phyloP scores from a whole-genome alignment of 164 flowering plant species.

The Brasenia schreberi region DNA sequence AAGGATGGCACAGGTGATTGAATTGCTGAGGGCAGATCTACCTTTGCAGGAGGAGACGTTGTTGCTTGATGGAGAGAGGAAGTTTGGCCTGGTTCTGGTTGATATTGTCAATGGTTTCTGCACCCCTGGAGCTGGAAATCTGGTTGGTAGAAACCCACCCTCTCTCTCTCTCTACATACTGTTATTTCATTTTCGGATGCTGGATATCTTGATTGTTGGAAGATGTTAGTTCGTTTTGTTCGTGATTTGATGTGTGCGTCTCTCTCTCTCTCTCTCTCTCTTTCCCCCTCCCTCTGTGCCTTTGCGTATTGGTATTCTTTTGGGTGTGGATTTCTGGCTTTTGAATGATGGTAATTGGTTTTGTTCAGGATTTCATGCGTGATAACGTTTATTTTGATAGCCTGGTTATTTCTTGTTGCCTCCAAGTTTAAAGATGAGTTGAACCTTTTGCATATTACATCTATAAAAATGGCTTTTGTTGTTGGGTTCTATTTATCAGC shows the following conservation, averaged over 20 bases:
- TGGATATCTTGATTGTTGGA: neutral
- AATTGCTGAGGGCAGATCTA: conserved; percentile 32
- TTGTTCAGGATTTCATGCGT: too few relatives aligned
- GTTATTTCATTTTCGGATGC: neutral
- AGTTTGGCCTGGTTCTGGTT: conserved; percentile 42
- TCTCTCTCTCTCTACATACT: neutral
- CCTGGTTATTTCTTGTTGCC: too few relatives aligned
- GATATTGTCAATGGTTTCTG: conserved; percentile 62
- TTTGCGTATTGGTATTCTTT: too few relatives aligned
- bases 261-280: neutral
- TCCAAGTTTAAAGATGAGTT: too few relatives aligned
- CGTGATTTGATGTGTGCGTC: neutral
- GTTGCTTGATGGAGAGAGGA: conserved; percentile 17
- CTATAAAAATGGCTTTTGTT: too few relatives aligned
- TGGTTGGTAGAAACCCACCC: conserved; percentile 16
- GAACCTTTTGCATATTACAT: too few relatives aligned
- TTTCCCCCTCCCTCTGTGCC: neutral
- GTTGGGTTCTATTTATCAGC: too few relatives aligned
- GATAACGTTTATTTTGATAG: too few relatives aligned
- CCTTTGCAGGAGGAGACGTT: conserved; percentile 35
- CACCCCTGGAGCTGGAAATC: conserved; percentile 55
- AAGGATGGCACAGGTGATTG: conserved; percentile 6
- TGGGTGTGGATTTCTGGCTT: too few relatives aligned
- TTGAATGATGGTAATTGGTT: too few relatives aligned
- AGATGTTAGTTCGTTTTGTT: neutral